Base-by-base conservation (phyloP, 106 monocot genomes). In the Chionographis japonica region DNA sequence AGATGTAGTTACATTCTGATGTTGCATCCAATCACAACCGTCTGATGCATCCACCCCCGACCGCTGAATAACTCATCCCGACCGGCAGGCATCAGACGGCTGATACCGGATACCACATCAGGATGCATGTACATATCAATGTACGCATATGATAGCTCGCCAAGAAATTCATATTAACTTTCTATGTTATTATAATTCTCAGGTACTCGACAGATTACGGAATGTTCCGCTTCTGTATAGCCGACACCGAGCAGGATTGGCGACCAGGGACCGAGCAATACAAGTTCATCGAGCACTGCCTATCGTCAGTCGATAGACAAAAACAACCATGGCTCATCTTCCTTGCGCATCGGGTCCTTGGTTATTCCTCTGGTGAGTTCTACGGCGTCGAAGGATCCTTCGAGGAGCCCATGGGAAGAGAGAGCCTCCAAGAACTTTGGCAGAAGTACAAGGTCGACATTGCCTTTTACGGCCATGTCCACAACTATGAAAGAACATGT, bases 291-390 rank as follows among this genome's bases (percentile, higher is more conserved):
- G 80, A 85, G 74, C 76, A 77, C 9, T 80, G 85, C 60, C 65
- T 85, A 19, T 64, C 85, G 50, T 68, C 79, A 55, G 85, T 77
- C 35, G 80, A 85, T 41, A 68, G 85, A 50, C 72, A 74, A 19
- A 85, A 80, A 19, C 84, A 84, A 38, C 84, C 84, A 50, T 84
- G 84, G 84, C 60, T 84, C 13, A 76, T 84, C 57, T 84, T 84
- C 50, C 58, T 84, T 11, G 79, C 84, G 13, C 84, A 84, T 56
- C 71, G 84, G 9, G 84, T 84, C 4, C 58, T 84, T 8, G 84
- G 84, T 27, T 84, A 84, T 61, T 84, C 84, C 11, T 84, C 84
- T 1, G 75, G n/a, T 18, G 0, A 4, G 0, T 75, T 40, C 8
- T 84, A 84, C 50, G 71, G 60, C 19, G 42, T 54, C 0, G 75